Percentiles rank a stretch among this genome's conserved stretches.
Evolutionary conservation across 2,329 filamentous ascomycete genomes (phyloP).

Genomic region (Cordyceps cicadae): DNA sequence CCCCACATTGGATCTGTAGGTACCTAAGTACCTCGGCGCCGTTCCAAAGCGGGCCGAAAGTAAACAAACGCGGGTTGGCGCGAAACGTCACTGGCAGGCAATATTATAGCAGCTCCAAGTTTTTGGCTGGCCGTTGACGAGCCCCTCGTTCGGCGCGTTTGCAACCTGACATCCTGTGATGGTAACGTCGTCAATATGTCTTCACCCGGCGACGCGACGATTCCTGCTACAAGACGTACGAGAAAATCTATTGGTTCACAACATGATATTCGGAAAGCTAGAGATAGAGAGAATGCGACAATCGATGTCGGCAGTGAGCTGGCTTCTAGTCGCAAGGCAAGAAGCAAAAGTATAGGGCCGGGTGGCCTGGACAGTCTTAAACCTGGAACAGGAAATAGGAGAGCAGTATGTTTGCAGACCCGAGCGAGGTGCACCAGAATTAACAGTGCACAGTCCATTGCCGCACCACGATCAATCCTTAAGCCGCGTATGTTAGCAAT

Average conservation of each 20-base stretch:
- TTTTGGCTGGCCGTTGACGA: neutral
- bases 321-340: constrained; percentile 53
- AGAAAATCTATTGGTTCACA: constrained; percentile 65
- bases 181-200: constrained; percentile 23
- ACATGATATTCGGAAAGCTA: constrained; percentile 41
- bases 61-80: constrained; percentile 32
- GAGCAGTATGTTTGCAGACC: constrained; percentile 53
- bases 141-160: constrained; percentile 8
- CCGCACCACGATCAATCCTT: constrained; percentile 62
- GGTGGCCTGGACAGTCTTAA: constrained; percentile 80
- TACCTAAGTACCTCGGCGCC: constrained; percentile 12
- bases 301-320: constrained; percentile 51
- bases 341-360: constrained; percentile 93
- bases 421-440: neutral
- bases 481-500: constrained; percentile 66
- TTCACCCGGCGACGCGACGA: constrained; percentile 33
- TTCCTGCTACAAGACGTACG: constrained; percentile 48
- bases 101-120: neutral
- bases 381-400: constrained; percentile 64
- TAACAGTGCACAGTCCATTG: constrained; percentile 41
- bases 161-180: constrained; percentile 10
- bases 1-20: constrained; percentile 15
- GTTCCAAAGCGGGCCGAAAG: constrained; percentile 19
- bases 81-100: constrained; percentile 14
- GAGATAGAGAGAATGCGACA: constrained; percentile 73